Evolutionary conservation across 371 early-diverging fungal species (phyloP).

Genomic region (Mucor lusitanicus): DNA sequence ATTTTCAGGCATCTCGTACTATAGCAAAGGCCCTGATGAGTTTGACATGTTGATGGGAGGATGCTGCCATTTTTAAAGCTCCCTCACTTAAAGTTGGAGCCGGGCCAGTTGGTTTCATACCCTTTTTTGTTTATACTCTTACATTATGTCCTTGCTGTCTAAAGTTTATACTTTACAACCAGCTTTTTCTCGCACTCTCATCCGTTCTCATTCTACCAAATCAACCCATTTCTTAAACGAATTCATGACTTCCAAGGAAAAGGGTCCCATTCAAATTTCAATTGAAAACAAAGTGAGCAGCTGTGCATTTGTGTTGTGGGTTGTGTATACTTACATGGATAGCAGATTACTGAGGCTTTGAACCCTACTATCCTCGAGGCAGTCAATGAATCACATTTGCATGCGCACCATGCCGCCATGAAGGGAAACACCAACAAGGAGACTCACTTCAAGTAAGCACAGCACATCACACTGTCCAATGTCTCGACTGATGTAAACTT

Average conservation of each 20-base stretch:
- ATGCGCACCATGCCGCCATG: slow-evolving; percentile 79
- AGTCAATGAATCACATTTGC: slow-evolving; percentile 74
- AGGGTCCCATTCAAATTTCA: slow-evolving; percentile 45
- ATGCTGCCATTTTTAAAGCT: slow-evolving; percentile 1
- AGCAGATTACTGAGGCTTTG: slow-evolving; percentile 53
- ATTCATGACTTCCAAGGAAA: slow-evolving; percentile 35
- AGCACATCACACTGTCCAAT: neutral
- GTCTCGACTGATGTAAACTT: neutral
- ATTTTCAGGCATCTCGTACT: too few species aligned
- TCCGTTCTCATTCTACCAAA: neutral
- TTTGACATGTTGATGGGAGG: too few species aligned
- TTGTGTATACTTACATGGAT: neutral
- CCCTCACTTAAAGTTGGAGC: neutral
- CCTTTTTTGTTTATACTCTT: neutral
- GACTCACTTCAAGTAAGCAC: slow-evolving; percentile 70
- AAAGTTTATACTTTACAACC: slow-evolving; percentile 14
- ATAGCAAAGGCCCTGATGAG: too few species aligned
- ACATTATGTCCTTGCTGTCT: slow-evolving; percentile 11
- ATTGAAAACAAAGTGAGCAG: slow-evolving; percentile 43
- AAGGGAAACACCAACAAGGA: slow-evolving; percentile 70
- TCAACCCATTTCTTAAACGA: slow-evolving; percentile 24
- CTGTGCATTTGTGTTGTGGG: neutral
- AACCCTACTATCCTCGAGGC: slow-evolving; percentile 61
- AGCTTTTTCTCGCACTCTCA: neutral
- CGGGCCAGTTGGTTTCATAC: neutral